Percentiles rank a stretch among this genome's conserved stretches.
These are phyloP conservation scores for Naganishia cerealis DNA, from an alignment of 1,284 basidiomycete species.

Conservation along the genomic window DNA sequence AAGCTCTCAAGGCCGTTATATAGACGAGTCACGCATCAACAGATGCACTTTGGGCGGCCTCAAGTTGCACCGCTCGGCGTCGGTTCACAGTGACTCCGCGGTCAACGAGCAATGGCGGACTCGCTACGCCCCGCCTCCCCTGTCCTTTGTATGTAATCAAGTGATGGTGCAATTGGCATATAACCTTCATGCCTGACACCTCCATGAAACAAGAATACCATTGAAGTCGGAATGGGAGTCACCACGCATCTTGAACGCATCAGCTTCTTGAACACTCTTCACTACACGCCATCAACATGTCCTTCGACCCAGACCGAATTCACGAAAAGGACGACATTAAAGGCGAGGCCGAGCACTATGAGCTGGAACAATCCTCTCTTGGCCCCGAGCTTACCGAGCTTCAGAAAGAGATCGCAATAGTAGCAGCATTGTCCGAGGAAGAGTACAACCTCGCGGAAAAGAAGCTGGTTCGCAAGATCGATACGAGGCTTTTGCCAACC, in stretches of 20 bases:
- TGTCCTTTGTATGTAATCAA: no score
- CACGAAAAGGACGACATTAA: constrained; percentile 30
- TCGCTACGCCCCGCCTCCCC: no score
- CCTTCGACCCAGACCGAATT: not conserved
- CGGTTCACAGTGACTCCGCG: no score
- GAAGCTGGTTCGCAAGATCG: constrained; percentile 42
- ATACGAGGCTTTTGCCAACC: constrained; percentile 36
- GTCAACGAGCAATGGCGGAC: no score
- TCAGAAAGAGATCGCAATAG: constrained; percentile 35
- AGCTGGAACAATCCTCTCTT: not conserved
- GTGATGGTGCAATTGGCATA: no score
- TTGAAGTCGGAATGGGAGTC: not conserved
- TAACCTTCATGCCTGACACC: no score
- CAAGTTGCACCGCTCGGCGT: no score
- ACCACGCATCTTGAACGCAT: not conserved
- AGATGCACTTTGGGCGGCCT: no score
- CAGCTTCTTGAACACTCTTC: not conserved
- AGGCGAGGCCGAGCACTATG: constrained; percentile 24
- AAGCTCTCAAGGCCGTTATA: no score
- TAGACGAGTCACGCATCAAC: no score
- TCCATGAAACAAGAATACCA: no score
- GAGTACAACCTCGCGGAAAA: constrained; percentile 34
- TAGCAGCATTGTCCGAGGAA: constrained; percentile 34
- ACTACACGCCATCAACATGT: not conserved
- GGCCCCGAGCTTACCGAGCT: constrained; percentile 19